Evolutionary conservation across 2,329 filamentous ascomycete genomes (phyloP), one percentile per base, ranked within the genome.

Genomic region (Orbilia blumenaviensis): DNA sequence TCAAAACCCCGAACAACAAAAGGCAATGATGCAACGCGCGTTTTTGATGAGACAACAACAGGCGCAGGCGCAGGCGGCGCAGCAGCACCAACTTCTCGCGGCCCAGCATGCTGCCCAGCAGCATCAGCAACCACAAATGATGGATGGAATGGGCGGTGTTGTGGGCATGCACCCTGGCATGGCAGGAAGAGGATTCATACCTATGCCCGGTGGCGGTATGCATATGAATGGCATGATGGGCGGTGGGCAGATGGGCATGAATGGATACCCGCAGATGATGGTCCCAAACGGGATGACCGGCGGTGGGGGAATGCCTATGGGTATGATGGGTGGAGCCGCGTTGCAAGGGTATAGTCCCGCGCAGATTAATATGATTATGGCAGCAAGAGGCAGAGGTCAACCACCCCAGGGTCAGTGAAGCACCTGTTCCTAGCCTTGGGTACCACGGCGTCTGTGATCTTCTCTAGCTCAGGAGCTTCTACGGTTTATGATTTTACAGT

Each of bases 321-420:
- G 72, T 7, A 76, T 76, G 72, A 63, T 75, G 69, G 68, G 68
- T 46, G 58, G 64, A 4, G 56, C 72, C 38, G 72, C 69, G 3
- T 60, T 76, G 18, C 77, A 78, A 52, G 69, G 74, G 16, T 77
- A 73, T 38, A 79, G 67, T 38, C 71, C 67, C 27, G 77, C 77
- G 12, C 67, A 77, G 46, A 73, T 78, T 44, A 79, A 76, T 60
- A 78, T 80, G 72, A 38, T 78, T 60, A 77, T 78, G 63, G 66
- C 74, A 14, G 64, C 60, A 21, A 78, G 78, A 41, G 77, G 77
- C 3, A 75, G 78, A 63, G 78, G 78, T 16, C 72, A 66, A 27
- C 74, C 68, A 25, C 74, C 64, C 21, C 68, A 72, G 41, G 68
- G 68, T 12, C 68, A 72, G 58, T 68, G 38, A 46, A 63, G 41